phyloP scores from a whole-genome alignment of 495 filamentous ascomycete genomes.

The Filosporella fistucella region DNA sequence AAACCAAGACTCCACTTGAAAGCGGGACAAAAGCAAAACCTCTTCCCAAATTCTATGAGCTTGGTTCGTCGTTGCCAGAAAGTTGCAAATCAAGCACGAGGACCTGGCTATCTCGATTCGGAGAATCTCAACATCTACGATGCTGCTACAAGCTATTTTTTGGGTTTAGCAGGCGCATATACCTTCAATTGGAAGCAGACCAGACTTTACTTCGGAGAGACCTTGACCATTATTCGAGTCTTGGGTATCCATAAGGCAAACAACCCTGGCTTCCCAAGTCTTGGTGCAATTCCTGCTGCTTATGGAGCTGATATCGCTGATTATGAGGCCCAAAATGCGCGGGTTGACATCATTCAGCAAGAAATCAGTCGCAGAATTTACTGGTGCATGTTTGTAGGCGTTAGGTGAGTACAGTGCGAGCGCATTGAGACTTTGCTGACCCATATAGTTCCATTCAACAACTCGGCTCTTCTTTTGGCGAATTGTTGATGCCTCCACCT shows the following conservation, averaged over 20 bases:
- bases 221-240: slow-evolving; percentile 64
- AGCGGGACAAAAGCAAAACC: slow-evolving; percentile 46
- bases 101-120: slow-evolving; percentile 59
- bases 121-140: slow-evolving; percentile 72
- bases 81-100: slow-evolving; percentile 67
- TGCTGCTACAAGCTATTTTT: slow-evolving; percentile 79
- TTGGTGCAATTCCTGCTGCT: slow-evolving; percentile 5
- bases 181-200: slow-evolving; percentile 62
- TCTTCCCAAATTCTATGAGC: slow-evolving; percentile 64
- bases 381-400: slow-evolving; percentile 66
- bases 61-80: slow-evolving; percentile 71
- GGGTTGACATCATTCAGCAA: slow-evolving; percentile 63
- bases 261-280: background rate
- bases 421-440: slow-evolving; percentile 1
- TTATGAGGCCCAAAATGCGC: slow-evolving; percentile 1
- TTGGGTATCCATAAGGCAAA: slow-evolving; percentile 53
- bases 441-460: slow-evolving; percentile 57
- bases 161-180: slow-evolving; percentile 66
- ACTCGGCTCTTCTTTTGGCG: slow-evolving; percentile 59
- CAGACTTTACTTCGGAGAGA: slow-evolving; percentile 68
- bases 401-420: slow-evolving; percentile 33
- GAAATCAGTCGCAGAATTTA: slow-evolving; percentile 77
- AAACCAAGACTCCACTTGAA: slow-evolving; percentile 67
- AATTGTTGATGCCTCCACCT: slow-evolving; percentile 62
- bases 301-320: background rate